Conservation (phyloP, 345 rosid genomes). For the Alliaria petiolata region DNA sequence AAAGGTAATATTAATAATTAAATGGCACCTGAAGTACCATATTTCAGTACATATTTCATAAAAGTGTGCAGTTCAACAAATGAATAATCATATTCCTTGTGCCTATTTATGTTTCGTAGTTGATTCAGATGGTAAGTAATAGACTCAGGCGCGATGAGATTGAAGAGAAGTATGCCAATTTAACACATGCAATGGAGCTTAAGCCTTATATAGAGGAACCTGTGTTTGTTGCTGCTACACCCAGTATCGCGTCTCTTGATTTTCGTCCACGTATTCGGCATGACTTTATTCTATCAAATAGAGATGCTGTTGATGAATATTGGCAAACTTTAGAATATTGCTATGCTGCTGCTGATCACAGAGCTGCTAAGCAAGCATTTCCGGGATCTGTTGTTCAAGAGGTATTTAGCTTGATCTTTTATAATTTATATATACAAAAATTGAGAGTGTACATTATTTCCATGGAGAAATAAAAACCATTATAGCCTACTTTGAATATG, state of each 20-base stretch:
- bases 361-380: constrained; percentile 80
- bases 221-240: constrained; percentile 43
- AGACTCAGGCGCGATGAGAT: constrained; percentile 46
- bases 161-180: constrained; percentile 49
- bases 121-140: constrained; percentile 65
- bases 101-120: constrained; percentile 40
- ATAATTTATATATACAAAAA: background rate
- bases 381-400: constrained; percentile 92
- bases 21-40: background rate
- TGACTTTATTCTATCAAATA: constrained; percentile 70
- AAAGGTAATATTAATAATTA: constrained; percentile 54
- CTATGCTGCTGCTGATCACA: constrained; percentile 85
- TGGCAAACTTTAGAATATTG: constrained; percentile 96
- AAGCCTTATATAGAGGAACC: constrained; percentile 95
- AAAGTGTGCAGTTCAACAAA: background rate
- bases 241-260: constrained; percentile 56
- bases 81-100: background rate
- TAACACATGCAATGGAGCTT: constrained; percentile 78
- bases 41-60: background rate
- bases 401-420: constrained; percentile 42
- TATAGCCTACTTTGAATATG: background rate
- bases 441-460: background rate
- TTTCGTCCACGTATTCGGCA: constrained; percentile 92
- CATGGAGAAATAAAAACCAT: background rate
- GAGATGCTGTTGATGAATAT: constrained; percentile 83